Evolutionary conservation across 495 filamentous ascomycete species (phyloP).

Genomic region (Aspergillus carlsbadensis): DNA sequence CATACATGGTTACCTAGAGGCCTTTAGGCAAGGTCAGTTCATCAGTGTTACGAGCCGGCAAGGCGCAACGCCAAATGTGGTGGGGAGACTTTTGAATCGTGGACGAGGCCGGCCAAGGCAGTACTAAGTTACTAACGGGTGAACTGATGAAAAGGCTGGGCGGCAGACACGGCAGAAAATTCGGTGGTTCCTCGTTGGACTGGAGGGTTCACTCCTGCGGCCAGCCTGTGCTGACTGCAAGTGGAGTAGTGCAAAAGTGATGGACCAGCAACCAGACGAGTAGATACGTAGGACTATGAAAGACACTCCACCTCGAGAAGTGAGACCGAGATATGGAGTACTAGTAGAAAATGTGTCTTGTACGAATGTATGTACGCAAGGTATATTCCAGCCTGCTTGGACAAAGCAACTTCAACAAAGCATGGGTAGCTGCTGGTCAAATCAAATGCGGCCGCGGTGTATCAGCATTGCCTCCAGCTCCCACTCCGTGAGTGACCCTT

Average conservation of each 20-base stretch:
- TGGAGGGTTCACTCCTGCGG: too few relatives aligned
- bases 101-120: background rate
- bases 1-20: background rate
- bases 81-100: background rate
- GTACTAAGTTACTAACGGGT: too few relatives aligned
- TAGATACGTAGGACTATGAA: too few relatives aligned
- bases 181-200: conserved; percentile 5
- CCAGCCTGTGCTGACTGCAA: background rate
- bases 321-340: background rate
- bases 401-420: background rate
- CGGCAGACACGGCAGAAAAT: background rate
- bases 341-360: background rate
- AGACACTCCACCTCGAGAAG: too few relatives aligned
- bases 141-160: background rate
- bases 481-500: background rate
- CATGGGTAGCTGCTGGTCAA: background rate
- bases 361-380: background rate
- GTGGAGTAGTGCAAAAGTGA: background rate
- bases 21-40: background rate
- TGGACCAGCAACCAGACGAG: background rate
- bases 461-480: background rate
- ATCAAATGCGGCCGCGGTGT: background rate
- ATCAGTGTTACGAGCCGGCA: conserved; percentile 1
- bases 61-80: background rate
- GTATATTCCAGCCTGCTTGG: background rate